phyloP scores from a whole-genome alignment of 2,329 filamentous ascomycete genomes.

The Claviceps sp. region DNA sequence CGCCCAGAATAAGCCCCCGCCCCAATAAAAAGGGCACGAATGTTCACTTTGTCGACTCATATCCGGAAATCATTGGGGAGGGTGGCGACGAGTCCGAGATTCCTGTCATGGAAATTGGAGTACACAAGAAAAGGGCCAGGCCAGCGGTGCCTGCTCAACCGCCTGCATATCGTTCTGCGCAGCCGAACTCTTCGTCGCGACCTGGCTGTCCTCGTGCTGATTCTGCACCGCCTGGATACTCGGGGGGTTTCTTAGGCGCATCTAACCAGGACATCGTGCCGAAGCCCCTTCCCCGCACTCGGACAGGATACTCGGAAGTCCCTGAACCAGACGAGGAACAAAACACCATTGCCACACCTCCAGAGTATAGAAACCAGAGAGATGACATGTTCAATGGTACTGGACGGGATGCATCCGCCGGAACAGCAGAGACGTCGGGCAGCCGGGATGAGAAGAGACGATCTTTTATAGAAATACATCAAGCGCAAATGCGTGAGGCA shows the following conservation, averaged over 20 bases:
- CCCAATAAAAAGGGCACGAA: slow-evolving; percentile 51
- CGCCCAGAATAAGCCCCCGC: slow-evolving; percentile 30
- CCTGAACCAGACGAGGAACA: slow-evolving; percentile 12
- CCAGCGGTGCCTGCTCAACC: slow-evolving; percentile 17
- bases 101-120: slow-evolving; percentile 58
- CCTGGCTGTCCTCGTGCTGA: slow-evolving; percentile 3
- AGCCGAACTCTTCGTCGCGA: neutral
- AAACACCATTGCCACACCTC: neutral
- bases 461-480: slow-evolving; percentile 45
- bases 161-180: slow-evolving; percentile 2
- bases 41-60: slow-evolving; percentile 60
- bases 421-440: slow-evolving; percentile 27
- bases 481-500: slow-evolving; percentile 45
- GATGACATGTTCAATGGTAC: slow-evolving; percentile 16
- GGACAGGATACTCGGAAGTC: slow-evolving; percentile 38
- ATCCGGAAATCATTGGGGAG: slow-evolving; percentile 75
- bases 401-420: slow-evolving; percentile 22
- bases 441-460: slow-evolving; percentile 38
- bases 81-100: slow-evolving; percentile 76
- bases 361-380: neutral
- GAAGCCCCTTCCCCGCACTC: slow-evolving; percentile 39
- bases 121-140: slow-evolving; percentile 30
- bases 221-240: neutral
- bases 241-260: slow-evolving; percentile 4
- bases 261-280: slow-evolving; percentile 35